Percentiles rank a stretch among this genome's conserved stretches.
Evolutionary conservation across 371 early-diverging fungal species (phyloP).

Genomic region (Umbelopsis sp.): DNA sequence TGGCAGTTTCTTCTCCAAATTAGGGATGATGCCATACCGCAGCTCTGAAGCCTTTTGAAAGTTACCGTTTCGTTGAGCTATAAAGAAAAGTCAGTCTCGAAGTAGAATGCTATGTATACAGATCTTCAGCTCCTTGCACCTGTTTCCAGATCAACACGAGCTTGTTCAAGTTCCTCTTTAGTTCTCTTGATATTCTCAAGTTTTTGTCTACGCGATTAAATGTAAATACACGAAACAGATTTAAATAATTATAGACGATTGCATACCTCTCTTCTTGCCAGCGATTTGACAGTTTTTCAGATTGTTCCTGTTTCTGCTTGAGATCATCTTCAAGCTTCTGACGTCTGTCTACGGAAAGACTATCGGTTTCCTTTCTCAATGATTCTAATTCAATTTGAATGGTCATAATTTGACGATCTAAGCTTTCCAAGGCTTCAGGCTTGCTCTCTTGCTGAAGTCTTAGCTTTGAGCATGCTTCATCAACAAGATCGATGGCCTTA

Average conservation of each 20-base stretch:
- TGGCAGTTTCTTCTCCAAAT: constrained; percentile 72
- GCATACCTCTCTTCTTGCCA: constrained; percentile 74
- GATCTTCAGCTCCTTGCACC: constrained; percentile 25
- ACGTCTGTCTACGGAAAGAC: constrained; percentile 71
- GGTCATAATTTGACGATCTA: constrained; percentile 77
- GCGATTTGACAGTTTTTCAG: constrained; percentile 58
- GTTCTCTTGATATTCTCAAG: constrained; percentile 73
- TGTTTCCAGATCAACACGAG: constrained; percentile 76
- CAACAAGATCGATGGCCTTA: constrained; percentile 88
- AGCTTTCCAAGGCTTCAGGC: constrained; percentile 75
- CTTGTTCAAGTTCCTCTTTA: constrained; percentile 77
- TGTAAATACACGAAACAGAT: too few species aligned
- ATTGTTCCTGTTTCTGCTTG: constrained; percentile 65
- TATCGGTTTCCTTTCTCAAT: constrained; percentile 75
- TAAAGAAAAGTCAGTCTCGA: not conserved
- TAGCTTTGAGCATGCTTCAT: constrained; percentile 86
- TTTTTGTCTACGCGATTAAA: constrained; percentile 42
- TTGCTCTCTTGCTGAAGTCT: constrained; percentile 85
- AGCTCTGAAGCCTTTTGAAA: constrained; percentile 79
- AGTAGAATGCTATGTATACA: not conserved
- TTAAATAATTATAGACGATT: not conserved
- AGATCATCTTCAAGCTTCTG: constrained; percentile 68
- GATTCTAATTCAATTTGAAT: constrained; percentile 78
- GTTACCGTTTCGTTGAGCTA: constrained; percentile 73
- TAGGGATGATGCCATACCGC: constrained; percentile 89